Conservation (phyloP, 2,329 filamentous ascomycete species). For the Pyrenochaeta sp. region DNA sequence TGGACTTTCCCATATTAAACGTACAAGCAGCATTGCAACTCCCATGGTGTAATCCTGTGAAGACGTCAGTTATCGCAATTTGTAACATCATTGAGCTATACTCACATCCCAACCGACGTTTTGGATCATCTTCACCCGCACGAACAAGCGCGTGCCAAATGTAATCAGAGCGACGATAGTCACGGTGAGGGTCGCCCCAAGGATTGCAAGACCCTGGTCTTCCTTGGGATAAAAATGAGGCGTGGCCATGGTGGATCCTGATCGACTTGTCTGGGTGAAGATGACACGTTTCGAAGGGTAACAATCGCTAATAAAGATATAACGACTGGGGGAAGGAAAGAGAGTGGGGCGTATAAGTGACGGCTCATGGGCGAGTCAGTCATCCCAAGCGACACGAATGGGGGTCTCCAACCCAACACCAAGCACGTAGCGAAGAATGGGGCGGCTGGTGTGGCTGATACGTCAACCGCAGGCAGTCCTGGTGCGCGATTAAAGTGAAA, state of each 20-base stretch:
- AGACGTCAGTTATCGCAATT: background rate
- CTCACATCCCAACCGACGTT: constrained; percentile 60
- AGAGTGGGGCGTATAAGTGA: too few species aligned
- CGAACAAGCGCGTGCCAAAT: constrained; percentile 55
- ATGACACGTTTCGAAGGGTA: background rate
- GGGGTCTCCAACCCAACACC: too few species aligned
- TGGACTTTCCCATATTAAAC: constrained; percentile 43
- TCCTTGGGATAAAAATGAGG: too few species aligned
- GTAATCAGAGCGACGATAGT: constrained; percentile 52
- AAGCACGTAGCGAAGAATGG: too few species aligned
- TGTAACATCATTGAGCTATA: background rate
- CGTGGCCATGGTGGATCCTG: constrained; percentile 35
- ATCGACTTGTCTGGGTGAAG: background rate
- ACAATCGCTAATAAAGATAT: background rate
- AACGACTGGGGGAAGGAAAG: too few species aligned
- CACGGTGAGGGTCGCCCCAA: constrained; percentile 53
- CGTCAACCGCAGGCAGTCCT: too few species aligned
- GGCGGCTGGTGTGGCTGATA: too few species aligned
- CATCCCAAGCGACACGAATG: too few species aligned
- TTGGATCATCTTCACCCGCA: constrained; percentile 59
- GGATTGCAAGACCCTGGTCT: constrained; percentile 48
- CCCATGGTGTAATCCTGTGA: constrained; percentile 26
- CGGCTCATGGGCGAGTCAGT: too few species aligned
- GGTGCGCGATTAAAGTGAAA: too few species aligned
- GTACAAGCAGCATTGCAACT: constrained; percentile 55